A percentile compares a stretch with the other conserved stretches of the same genome.
Evolutionary conservation across 2,329 filamentous ascomycete species (phyloP).

Genomic region (Phialophora chinensis): DNA sequence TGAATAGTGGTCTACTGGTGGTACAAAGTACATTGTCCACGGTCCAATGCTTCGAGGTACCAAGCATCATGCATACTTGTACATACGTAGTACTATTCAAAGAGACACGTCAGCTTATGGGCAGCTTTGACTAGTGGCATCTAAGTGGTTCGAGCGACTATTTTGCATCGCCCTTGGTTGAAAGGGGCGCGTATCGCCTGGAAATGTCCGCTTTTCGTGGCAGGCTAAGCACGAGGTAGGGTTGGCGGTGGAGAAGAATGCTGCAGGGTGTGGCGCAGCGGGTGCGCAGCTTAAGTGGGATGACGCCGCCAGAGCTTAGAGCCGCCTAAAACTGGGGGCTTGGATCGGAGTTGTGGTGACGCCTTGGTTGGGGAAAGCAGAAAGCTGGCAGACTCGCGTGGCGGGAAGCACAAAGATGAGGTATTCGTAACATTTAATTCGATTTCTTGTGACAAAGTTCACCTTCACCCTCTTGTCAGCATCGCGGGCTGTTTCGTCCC

Average conservation of each 20-base stretch:
- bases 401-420: slow-evolving; percentile 14
- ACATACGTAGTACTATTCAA: background rate
- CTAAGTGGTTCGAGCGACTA: too few relatives aligned
- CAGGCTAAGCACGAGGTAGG: background rate
- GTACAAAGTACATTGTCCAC: background rate
- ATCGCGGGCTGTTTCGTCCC: background rate
- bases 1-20: slow-evolving; percentile 6
- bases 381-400: slow-evolving; percentile 14
- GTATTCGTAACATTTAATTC: slow-evolving; percentile 11
- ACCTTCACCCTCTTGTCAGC: slow-evolving; percentile 7
- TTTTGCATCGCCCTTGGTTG: too few relatives aligned
- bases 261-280: slow-evolving; percentile 23
- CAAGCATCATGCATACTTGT: too few relatives aligned
- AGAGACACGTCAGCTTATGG: background rate
- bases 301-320: slow-evolving; percentile 18
- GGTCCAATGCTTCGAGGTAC: background rate
- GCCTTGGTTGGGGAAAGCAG: slow-evolving; percentile 3
- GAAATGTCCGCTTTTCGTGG: background rate
- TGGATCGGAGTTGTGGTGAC: slow-evolving; percentile 13
- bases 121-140: background rate
- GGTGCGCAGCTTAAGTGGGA: slow-evolving; percentile 23
- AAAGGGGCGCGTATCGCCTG: background rate
- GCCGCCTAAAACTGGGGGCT: slow-evolving; percentile 10
- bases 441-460: background rate
- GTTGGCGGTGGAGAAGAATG: background rate